Percentiles rank a stretch among this genome's conserved stretches.
Evolutionary conservation across 148 eudicot species (phyloP).

Genomic region (Rheum nobile): DNA sequence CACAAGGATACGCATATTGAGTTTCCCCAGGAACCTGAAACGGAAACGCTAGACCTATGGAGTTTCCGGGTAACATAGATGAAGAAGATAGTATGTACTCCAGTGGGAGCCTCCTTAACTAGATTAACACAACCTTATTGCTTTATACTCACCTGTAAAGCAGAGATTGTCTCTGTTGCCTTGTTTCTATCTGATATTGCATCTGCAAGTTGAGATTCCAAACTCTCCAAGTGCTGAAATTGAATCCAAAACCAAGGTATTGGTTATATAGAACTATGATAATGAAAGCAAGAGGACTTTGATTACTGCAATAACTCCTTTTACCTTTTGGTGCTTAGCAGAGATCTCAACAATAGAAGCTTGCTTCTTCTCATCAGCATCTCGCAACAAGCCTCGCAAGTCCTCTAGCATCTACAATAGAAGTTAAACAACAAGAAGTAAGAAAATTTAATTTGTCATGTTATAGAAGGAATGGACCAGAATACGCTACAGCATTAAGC

Average conservation of each 20-base stretch:
- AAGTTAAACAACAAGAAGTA: constrained; percentile 8
- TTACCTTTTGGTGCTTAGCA: constrained; percentile 82
- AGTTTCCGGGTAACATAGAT: not conserved
- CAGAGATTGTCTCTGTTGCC: constrained; percentile 84
- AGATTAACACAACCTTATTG: not conserved
- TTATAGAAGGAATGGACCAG: not conserved
- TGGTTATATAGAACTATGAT: not conserved
- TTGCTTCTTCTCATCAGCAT: constrained; percentile 76
- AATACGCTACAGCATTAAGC: not conserved
- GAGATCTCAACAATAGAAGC: constrained; percentile 68
- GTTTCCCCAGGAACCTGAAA: no score
- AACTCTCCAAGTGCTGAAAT: constrained; percentile 58
- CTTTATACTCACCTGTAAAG: constrained; percentile 51
- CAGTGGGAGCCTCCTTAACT: not conserved
- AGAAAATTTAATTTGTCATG: not conserved
- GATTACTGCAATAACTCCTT: not conserved
- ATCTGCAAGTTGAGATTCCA: constrained; percentile 87
- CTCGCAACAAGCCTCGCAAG: constrained; percentile 49
- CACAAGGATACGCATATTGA: no score
- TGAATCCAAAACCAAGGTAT: constrained; percentile 17
- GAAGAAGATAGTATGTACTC: not conserved
- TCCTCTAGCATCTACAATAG: constrained; percentile 64
- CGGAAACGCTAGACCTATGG: no score
- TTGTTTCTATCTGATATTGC: constrained; percentile 58
- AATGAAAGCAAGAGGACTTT: not conserved